A percentile compares a stretch with the other conserved stretches of the same genome.
Conservation (phyloP, 331 rosid genomes). For the Telfairia occidentalis region DNA sequence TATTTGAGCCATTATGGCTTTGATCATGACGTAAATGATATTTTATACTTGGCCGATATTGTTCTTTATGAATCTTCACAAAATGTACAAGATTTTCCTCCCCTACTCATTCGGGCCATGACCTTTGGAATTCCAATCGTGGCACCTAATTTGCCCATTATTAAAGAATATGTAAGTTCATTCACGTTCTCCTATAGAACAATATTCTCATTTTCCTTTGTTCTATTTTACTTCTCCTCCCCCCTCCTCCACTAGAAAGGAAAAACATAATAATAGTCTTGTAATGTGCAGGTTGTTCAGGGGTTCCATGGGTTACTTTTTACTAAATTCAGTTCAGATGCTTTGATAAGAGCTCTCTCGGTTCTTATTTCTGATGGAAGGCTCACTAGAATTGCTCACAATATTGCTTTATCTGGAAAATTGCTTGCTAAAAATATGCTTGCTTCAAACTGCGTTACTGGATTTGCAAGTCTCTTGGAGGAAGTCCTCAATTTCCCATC, state of each 20-base stretch:
- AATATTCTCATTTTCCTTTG: neutral
- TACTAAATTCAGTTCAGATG: constrained; percentile 55
- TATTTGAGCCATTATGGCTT: constrained; percentile 64
- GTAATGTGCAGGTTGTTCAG: constrained; percentile 45
- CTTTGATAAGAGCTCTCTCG: constrained; percentile 60
- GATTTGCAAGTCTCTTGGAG: constrained; percentile 82
- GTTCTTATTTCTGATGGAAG: constrained; percentile 61
- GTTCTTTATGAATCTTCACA: constrained; percentile 76
- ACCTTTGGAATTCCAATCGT: constrained; percentile 65
- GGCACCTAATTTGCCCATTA: constrained; percentile 65
- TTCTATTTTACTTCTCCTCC: neutral
- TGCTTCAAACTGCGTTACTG: constrained; percentile 69
- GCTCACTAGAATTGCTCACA: constrained; percentile 67
- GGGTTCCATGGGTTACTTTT: constrained; percentile 59
- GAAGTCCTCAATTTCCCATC: constrained; percentile 75
- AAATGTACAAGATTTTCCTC: constrained; percentile 82
- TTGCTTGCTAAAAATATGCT: constrained; percentile 56
- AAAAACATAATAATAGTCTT: neutral
- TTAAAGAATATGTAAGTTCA: constrained; percentile 66
- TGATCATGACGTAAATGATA: constrained; percentile 53
- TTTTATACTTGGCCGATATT: constrained; percentile 76
- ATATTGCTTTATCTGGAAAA: constrained; percentile 70
- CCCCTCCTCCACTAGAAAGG: neutral
- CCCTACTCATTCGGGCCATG: constrained; percentile 78
- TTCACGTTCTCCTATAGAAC: constrained; percentile 15